Conservation (phyloP, 768 basidiomycete species). For the Suillus paluster region DNA sequence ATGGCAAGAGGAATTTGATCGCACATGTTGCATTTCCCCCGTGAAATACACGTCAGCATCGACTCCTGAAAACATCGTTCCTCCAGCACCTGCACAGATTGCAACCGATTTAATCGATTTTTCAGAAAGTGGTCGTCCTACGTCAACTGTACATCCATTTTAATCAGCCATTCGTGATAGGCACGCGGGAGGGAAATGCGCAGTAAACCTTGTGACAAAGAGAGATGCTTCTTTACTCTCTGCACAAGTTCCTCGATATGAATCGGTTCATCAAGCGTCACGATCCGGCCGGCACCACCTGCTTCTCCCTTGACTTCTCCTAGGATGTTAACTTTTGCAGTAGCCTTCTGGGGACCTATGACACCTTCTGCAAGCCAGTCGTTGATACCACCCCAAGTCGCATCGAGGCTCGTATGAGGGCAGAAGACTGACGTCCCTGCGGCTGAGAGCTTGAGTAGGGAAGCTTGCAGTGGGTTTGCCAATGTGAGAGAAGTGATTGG, state of each 20-base stretch:
- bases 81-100: conserved; percentile 92
- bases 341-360: conserved; percentile 37
- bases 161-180: not conserved
- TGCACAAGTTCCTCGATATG: conserved; percentile 61
- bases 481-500: conserved; percentile 78
- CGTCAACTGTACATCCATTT: conserved; percentile 55
- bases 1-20: conserved; percentile 27
- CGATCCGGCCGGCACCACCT: conserved; percentile 72
- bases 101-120: conserved; percentile 64
- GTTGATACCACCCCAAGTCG: conserved; percentile 84
- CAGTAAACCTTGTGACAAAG: conserved; percentile 55
- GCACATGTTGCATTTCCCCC: conserved; percentile 90
- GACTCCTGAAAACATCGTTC: conserved; percentile 69
- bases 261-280: conserved; percentile 62
- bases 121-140: conserved; percentile 52
- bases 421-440: conserved; percentile 85
- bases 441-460: conserved; percentile 79
- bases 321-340: conserved; percentile 39
- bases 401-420: conserved; percentile 89
- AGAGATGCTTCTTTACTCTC: conserved; percentile 73
- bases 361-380: conserved; percentile 80
- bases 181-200: conserved; percentile 10
- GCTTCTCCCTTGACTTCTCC: conserved; percentile 47
- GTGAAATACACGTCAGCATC: conserved; percentile 90
- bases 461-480: conserved; percentile 75